phyloP scores from a whole-genome alignment of 2,329 filamentous ascomycete genomes.

The Magnaporthales sp. region DNA sequence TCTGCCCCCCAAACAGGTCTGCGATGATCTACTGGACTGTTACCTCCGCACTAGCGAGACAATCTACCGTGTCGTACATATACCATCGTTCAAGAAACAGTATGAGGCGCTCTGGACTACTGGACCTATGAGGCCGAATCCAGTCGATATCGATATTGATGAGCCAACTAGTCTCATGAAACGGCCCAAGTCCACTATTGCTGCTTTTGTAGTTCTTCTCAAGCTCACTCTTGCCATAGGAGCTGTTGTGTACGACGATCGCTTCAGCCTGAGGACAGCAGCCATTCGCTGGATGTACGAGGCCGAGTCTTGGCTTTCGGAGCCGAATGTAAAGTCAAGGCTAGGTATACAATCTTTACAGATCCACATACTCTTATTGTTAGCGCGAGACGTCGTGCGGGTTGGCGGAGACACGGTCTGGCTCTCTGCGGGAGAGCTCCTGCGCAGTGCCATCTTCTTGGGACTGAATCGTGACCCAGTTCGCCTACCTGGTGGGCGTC shows the following conservation, averaged over 20 bases:
- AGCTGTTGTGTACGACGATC: not conserved
- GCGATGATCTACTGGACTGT: constrained; percentile 40
- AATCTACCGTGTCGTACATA: constrained; percentile 46
- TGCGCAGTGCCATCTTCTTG: not conserved
- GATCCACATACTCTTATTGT: not conserved
- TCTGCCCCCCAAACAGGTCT: constrained; percentile 34
- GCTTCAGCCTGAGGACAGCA: not conserved
- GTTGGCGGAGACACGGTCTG: not conserved
- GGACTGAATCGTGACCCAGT: not conserved
- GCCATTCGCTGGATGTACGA: not conserved
- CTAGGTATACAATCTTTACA: not conserved
- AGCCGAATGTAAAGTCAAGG: not conserved
- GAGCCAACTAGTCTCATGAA: constrained; percentile 22
- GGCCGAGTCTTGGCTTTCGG: not conserved
- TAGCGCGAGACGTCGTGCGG: not conserved
- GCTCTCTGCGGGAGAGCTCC: not conserved
- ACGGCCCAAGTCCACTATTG: constrained; percentile 1
- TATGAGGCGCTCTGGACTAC: constrained; percentile 39
- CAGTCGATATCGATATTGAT: constrained; percentile 28
- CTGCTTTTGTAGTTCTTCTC: constrained; percentile 6
- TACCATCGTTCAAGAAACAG: constrained; percentile 45
- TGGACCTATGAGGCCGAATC: not conserved
- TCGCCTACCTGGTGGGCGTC: not conserved
- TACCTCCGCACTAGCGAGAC: constrained; percentile 50
- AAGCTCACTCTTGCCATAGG: not conserved